Evolutionary conservation across 768 basidiomycete genomes (phyloP), one percentile per base, ranked within the genome.

Genomic region (Scleroderma bovista): DNA sequence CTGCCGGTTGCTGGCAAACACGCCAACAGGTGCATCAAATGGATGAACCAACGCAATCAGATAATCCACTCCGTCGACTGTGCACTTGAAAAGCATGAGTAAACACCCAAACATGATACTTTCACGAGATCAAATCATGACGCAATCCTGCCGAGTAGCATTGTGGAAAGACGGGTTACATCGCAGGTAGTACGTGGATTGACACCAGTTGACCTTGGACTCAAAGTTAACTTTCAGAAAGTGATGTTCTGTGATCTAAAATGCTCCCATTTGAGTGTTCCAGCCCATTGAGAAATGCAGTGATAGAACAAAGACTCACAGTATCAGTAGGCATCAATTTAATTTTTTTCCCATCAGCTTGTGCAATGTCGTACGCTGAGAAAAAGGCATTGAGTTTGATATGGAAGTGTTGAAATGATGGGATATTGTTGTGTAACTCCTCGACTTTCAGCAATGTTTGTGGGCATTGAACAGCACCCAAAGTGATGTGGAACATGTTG

Each of bases 41-140:
- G 60, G 55, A 17, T 45, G 57, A 5, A 65, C 45, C 2, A 64
- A 47, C 3, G 60, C 57, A 6, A 64, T 11, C 3, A 48, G 46
- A 31, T 52, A 58, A 20, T 29, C 36, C 13, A 31, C 15, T 13
- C 47, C 39, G 23, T 39, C 50, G 12, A 63, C 40, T 2, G 2
- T 23, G 26, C 50, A 55, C 5, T 38, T 59, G 41, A 65, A 65
- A 13, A 65, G 15, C 22, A 53, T 48, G 0, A 57, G 9, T 1
- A 65, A 49, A 34, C 49, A 37, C 6, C 48, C 58, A 55, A 68
- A 61, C 11, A 61, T 43, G 2, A 36, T 46, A n/a, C 52, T 47
- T 24, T 47, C 44, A 0, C 33, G n/a, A 2, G 55, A 54, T 3
- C 67, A 22, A 19, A 69, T 41, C 19, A 72, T 51, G 12, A 71